These are phyloP conservation scores for Colletotrichum coccodes DNA, from an alignment of 2,329 filamentous ascomycete species.

Conservation along the genomic window DNA sequence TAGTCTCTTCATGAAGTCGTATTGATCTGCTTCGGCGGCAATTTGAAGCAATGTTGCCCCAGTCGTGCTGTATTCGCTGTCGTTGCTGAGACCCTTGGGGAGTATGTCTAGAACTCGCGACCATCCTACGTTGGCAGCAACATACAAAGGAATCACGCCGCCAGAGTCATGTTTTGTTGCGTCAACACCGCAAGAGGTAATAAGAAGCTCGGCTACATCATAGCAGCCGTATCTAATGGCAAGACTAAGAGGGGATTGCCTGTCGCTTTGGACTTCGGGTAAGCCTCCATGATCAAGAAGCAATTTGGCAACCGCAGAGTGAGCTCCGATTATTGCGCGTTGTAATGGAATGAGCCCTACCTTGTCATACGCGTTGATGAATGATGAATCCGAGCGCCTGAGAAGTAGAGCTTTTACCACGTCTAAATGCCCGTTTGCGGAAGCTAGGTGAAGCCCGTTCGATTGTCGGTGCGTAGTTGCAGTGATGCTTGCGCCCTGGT, in stretches of 20 bases:
- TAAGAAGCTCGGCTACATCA: background rate
- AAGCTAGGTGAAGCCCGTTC: background rate
- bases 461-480: too few species aligned
- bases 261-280: too few species aligned
- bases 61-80: too few species aligned
- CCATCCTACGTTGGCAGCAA: background rate
- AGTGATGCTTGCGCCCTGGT: background rate
- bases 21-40: too few species aligned
- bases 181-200: background rate
- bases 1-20: too few species aligned
- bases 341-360: background rate
- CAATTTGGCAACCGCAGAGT: too few species aligned
- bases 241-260: too few species aligned
- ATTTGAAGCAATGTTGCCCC: too few species aligned
- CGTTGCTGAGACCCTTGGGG: too few species aligned
- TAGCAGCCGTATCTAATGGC: too few species aligned
- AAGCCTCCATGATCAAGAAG: too few species aligned
- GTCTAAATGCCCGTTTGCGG: fast-evolving
- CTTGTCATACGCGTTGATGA: background rate
- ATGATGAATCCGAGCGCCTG: background rate
- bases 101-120: background rate
- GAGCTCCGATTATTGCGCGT: background rate
- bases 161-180: background rate
- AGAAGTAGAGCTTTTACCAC: background rate
- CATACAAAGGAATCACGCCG: background rate